Percentiles rank a stretch among this genome's conserved stretches.
Conservation (phyloP, 1,284 basidiomycete genomes). For the Microbotryum intermedium region DNA sequence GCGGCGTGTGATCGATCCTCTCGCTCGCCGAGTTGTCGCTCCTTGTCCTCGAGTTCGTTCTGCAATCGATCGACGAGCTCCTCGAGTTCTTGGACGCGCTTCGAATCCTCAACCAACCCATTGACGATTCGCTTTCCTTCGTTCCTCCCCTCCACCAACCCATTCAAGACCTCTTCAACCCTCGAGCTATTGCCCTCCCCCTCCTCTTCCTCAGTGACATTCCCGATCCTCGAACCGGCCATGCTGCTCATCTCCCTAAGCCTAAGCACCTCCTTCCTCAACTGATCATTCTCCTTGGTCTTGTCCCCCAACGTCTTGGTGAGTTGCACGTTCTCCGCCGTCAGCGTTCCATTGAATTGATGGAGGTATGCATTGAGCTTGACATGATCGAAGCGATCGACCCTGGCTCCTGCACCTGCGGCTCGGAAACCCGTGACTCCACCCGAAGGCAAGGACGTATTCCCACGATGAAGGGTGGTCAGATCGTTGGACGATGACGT, state of each 20-base stretch:
- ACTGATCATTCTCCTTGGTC: constrained; percentile 43
- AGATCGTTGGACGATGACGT: constrained; percentile 75
- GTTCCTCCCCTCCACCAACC: constrained; percentile 14
- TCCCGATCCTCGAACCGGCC: not conserved
- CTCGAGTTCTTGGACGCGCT: constrained; percentile 10
- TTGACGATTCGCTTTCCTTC: constrained; percentile 11
- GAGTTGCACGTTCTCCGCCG: constrained; percentile 68
- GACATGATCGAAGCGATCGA: constrained; percentile 61
- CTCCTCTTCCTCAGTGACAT: constrained; percentile 39
- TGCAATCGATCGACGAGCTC: constrained; percentile 44
- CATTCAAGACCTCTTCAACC: constrained; percentile 6
- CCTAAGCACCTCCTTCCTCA: constrained; percentile 4
- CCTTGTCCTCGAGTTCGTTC: constrained; percentile 40
- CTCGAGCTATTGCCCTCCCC: not conserved
- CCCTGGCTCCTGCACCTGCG: constrained; percentile 54
- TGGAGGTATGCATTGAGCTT: constrained; percentile 75
- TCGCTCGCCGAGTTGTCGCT: constrained; percentile 46
- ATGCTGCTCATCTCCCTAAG: constrained; percentile 21
- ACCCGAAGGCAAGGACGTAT: constrained; percentile 56
- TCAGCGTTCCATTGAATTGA: constrained; percentile 63
- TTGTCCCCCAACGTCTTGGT: constrained; percentile 51
- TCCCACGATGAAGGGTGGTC: constrained; percentile 58
- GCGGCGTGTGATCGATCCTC: not conserved
- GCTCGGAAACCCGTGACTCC: constrained; percentile 12
- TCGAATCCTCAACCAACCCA: not conserved